Evolutionary conservation across 2,329 filamentous ascomycete species (phyloP).

Genomic region (Ustulina deusta): DNA sequence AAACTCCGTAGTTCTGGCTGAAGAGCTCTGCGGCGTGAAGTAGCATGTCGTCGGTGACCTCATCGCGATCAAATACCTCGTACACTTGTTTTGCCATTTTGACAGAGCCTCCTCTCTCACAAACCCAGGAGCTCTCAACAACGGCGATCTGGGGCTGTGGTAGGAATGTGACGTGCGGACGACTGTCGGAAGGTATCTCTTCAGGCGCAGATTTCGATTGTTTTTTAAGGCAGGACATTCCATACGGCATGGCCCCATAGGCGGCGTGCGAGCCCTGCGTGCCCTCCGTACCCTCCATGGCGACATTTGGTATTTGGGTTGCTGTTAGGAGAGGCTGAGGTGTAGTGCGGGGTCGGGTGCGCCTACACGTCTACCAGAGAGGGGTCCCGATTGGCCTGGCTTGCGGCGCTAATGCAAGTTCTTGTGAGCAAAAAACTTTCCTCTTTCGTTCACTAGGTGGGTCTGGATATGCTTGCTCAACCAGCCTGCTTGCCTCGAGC

Average conservation of each 20-base stretch:
- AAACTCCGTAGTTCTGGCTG: constrained; percentile 53
- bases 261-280: neutral
- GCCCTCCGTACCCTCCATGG: neutral
- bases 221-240: constrained; percentile 10
- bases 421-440: too few relatives aligned
- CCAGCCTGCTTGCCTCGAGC: too few relatives aligned
- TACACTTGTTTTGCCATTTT: constrained; percentile 21
- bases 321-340: neutral
- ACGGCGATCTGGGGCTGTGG: constrained; percentile 1
- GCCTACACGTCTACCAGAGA: too few relatives aligned
- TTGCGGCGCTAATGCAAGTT: too few relatives aligned
- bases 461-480: too few relatives aligned
- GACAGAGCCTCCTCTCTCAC: neutral
- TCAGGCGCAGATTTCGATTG: neutral
- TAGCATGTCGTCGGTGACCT: constrained; percentile 54
- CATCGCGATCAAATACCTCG: constrained; percentile 11
- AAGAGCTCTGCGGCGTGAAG: constrained; percentile 54
- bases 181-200: neutral
- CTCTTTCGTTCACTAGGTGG: too few relatives aligned
- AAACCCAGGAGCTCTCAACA: constrained; percentile 10
- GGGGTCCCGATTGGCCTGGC: too few relatives aligned
- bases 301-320: neutral
- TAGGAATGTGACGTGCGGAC: constrained; percentile 14
- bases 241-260: neutral
- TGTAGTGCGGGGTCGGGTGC: too few relatives aligned